Evolutionary conservation across 1,284 basidiomycete genomes (phyloP), one percentile per base, ranked within the genome.

Genomic region (Erythrobasidium hasegawianum): DNA sequence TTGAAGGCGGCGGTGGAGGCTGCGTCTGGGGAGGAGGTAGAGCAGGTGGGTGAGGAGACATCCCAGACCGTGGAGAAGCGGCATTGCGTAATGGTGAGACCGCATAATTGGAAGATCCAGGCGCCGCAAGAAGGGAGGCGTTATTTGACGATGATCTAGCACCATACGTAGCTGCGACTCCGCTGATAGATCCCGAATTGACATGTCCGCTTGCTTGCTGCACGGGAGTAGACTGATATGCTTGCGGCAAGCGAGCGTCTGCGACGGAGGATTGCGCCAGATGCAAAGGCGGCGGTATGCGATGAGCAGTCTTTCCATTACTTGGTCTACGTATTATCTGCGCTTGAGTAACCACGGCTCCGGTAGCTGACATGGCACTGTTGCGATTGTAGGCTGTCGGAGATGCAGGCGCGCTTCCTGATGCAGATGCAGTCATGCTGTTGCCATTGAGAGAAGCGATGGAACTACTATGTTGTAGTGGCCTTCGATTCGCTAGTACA

Each of bases 251-350:
- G n/a, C 60, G 50, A 10, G 69, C 39, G 50, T 66, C 66, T 41
- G 68, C 33, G 24, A 41, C 38, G 49, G 71, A 68, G 14, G 70
- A 71, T 14, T 69, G 68, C 1, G 71, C 55, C 62, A 74, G 70
- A 58, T 75, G 70, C 2, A 75, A 65, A 1, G 74, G 74, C 2
- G 74, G 72, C 0, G 73, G 74, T 45, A 74, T 70, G 1, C 72
- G 61, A 38, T 66, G 60, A n/a, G 68, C 54, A 24, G 20, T 16
- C 29, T 67, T 67, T 33, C 64, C 57, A 24, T 38, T 43, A 8
- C 43, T 53, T 8, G 54, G 39, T 54, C 64, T 47, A 14, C 64
- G 57, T 13, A 50, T 57, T 11, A 65, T 41, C 27, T 65, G 62
- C 27, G 62, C 62, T 38, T 65, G 62, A 33, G 62, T 29, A 8